Base-by-base conservation (phyloP, 1,284 basidiomycete species). In the Cryptococcus jaspeensis region DNA sequence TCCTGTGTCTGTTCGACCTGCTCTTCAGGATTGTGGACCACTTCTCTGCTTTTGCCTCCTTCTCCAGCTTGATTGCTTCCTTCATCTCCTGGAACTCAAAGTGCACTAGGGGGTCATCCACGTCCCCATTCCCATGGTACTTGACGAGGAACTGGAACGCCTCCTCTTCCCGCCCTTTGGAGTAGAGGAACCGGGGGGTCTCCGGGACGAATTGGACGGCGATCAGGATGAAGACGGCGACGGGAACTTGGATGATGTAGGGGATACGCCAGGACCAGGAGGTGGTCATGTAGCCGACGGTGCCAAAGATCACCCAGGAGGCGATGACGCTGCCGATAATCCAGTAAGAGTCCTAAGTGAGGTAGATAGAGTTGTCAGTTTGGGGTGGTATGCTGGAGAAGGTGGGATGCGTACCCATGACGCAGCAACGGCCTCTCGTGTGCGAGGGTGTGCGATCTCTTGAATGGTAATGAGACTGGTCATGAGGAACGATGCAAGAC, bases 81-180 rank as follows among this genome's bases (percentile, higher is more conserved):
- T 82, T 85, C 74, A 92, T 92, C 76, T 92, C 88, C 62, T 85
- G 83, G 66, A 81, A 90, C 72, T 92, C 90, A 60, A 90, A 84
- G 42, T 83, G 79, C 32, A 92, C 90, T 18, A 92, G 81, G 40
- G 84, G 82, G 63, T 86, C 80, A 32, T 80, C 75, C 39, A 72
- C 76, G 70, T 91, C 80, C 23, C 90, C 90, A 40, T 80, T 78
- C 48, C 88, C 90, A 69, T 92, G 90, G 23, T 90, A 82, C 66
- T 90, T 85, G 23, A 88, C 87, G 38, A 92, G 81, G 62, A 92
- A 85, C 61, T 86, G 78, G 35, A 90, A 81, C 0, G 89, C 90
- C 63, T 90, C 88, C 0, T 81, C 81, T 45, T 87, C 83, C 5
- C 66, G 59, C 22, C 70, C 72, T 53, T 77, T 67, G 54, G 62